Conservation (phyloP, 257 asterid genomes). For the Primulina tabacum region DNA sequence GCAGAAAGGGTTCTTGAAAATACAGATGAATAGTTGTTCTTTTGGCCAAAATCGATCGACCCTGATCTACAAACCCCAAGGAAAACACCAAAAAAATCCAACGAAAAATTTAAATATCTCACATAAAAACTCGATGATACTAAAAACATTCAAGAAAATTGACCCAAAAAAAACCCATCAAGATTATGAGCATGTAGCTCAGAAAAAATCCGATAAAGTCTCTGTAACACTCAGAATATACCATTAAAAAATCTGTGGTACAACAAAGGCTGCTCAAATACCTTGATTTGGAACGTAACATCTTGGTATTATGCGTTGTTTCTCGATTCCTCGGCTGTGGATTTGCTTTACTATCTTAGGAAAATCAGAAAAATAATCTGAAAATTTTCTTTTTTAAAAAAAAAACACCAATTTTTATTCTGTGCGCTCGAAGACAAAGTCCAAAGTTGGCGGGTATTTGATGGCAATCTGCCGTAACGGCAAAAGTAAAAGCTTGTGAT, state of each 20-base stretch:
- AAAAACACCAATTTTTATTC: background rate
- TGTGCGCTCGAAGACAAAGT: slow-evolving; percentile 31
- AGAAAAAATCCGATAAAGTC: slow-evolving; percentile 37
- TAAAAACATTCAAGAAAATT: slow-evolving; percentile 8
- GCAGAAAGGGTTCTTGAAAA: slow-evolving; percentile 63
- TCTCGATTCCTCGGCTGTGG: slow-evolving; percentile 36
- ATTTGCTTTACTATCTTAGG: slow-evolving; percentile 38
- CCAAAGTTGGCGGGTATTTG: slow-evolving; percentile 57
- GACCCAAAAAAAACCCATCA: background rate
- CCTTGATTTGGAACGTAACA: slow-evolving; percentile 77
- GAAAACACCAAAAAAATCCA: slow-evolving; percentile 8
- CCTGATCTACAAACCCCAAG: slow-evolving; percentile 48
- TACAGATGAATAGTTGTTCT: slow-evolving; percentile 36
- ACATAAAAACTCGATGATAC: background rate
- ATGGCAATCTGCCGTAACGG: slow-evolving; percentile 26
- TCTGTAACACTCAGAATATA: slow-evolving; percentile 26
- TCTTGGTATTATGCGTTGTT: slow-evolving; percentile 24
- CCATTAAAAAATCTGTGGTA: slow-evolving; percentile 28
- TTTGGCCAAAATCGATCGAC: slow-evolving; percentile 44
- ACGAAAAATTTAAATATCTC: slow-evolving; percentile 18
- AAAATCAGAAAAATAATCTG: slow-evolving; percentile 30
- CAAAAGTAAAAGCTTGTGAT: background rate
- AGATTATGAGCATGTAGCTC: slow-evolving; percentile 2
- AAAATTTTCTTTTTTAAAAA: background rate
- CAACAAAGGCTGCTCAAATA: slow-evolving; percentile 31